These are phyloP conservation scores for Hypomontagnella submonticulosa DNA, from an alignment of 495 filamentous ascomycete genomes.

Conservation along the genomic window DNA sequence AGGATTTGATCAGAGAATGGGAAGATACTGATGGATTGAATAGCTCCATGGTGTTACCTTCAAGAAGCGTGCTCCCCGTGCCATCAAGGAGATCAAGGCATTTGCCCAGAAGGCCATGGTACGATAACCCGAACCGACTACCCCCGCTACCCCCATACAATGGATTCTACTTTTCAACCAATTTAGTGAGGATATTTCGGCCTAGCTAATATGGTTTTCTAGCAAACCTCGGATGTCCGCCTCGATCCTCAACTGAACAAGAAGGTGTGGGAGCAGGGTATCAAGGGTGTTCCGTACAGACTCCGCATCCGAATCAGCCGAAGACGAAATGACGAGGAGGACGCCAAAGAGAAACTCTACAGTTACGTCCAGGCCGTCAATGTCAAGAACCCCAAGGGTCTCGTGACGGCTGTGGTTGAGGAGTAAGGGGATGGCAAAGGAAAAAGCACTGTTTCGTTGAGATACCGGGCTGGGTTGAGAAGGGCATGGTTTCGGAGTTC, in stretches of 20 bases:
- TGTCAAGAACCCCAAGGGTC: slow-evolving; percentile 98
- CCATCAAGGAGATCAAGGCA: slow-evolving; percentile 98
- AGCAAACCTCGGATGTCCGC: slow-evolving; percentile 98
- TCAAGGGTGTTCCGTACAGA: slow-evolving; percentile 98
- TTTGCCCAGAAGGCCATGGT: slow-evolving; percentile 97
- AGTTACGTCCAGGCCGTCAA: slow-evolving; percentile 99
- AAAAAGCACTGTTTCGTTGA: slow-evolving; percentile 50
- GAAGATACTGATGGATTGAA: slow-evolving; percentile 44
- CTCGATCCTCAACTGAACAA: slow-evolving; percentile 99
- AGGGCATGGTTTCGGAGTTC: slow-evolving; percentile 65
- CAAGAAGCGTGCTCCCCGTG: slow-evolving; percentile 98
- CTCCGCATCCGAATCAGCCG: slow-evolving; percentile 97
- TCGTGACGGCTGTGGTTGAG: slow-evolving; percentile 83
- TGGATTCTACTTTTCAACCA: not conserved
- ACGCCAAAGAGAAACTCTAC: slow-evolving; percentile 97
- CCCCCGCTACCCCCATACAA: not conserved
- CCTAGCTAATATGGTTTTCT: slow-evolving; percentile 41
- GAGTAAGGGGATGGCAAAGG: slow-evolving; percentile 55
- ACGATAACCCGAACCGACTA: slow-evolving; percentile 53
- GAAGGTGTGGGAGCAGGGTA: slow-evolving; percentile 99
- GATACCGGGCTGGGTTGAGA: slow-evolving; percentile 54
- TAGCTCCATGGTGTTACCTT: slow-evolving; percentile 96
- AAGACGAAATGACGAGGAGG: slow-evolving; percentile 99
- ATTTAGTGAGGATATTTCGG: not conserved
- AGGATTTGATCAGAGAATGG: slow-evolving; percentile 26